phyloP scores from a whole-genome alignment of 495 filamentous ascomycete species.

The Penicillium egyptiacum region DNA sequence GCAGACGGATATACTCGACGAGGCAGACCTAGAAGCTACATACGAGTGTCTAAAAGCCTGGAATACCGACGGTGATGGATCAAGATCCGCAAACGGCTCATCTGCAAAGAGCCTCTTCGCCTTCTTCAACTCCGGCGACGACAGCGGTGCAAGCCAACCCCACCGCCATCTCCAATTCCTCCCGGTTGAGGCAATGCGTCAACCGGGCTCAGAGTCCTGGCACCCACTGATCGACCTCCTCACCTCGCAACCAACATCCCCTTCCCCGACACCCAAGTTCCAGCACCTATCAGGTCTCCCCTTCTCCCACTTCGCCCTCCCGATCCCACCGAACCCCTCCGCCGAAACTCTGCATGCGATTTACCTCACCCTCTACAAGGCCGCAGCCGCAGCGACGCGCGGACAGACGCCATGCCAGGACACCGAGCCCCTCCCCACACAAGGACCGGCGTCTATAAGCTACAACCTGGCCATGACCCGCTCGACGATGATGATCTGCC shows the following conservation, averaged over 20 bases:
- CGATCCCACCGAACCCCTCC: conserved; percentile 41
- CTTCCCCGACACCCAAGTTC: conserved; percentile 18
- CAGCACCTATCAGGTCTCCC: conserved; percentile 42
- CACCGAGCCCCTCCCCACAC: conserved; percentile 18
- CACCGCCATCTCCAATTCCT: conserved; percentile 81
- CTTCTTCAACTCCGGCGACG: conserved; percentile 79
- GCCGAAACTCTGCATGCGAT: conserved; percentile 42
- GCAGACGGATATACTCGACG: conserved; percentile 68
- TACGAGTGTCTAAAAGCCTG: conserved; percentile 67
- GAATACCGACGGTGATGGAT: conserved; percentile 19
- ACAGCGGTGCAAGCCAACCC: conserved; percentile 77
- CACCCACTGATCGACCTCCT: conserved; percentile 55
- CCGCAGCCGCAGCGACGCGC: conserved; percentile 45
- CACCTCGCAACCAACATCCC: conserved; percentile 21
- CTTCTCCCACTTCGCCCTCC: conserved; percentile 51
- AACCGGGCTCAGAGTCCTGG: conserved; percentile 48
- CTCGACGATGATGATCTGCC: conserved; percentile 65
- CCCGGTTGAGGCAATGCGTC: conserved; percentile 65
- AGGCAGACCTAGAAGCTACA: conserved; percentile 62
- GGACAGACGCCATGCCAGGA: conserved; percentile 7
- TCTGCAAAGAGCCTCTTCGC: conserved; percentile 55
- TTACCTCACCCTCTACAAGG: conserved; percentile 56
- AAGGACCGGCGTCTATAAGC: conserved; percentile 59
- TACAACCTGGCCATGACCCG: conserved; percentile 81
- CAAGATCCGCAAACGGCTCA: background rate